Evolutionary conservation across 176 grass and related monocot genomes (phyloP), one percentile per base, ranked within the genome.

Genomic region (Microstegium vimineum): DNA sequence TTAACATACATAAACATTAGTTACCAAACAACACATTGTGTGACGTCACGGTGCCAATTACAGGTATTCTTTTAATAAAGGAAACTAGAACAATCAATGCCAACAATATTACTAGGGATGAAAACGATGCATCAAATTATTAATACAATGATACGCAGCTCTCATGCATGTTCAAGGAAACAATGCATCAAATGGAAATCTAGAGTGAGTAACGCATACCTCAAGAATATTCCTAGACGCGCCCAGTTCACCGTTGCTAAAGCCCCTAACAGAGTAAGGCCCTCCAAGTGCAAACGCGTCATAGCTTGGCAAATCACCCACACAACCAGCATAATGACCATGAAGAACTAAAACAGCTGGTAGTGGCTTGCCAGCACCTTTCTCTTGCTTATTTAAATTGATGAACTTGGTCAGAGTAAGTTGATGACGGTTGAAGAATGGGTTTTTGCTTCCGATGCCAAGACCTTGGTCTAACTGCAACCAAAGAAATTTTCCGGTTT

Each of bases 381-480:
- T 92, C 68, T 94, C 93, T 61, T 84, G 90, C 20, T 93, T 87
- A 63, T 95, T 99, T 66, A 99, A 85, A 38, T 91, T 94, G 59
- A 99, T 80, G 83, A 99, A 99, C 83, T 90, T 94, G 60, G 90
- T 99, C 34, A 89, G 20, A 7, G 87, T 93, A 80, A 99, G 89
- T 51, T 99, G 96, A 52, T 99, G 93, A 61, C 96, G 84, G 20
- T 99, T 95, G 89, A 99, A 99, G 82, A 99, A 82, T 1, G 96
- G 96, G 42, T 88, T 95, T 77, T 95, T 99, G 85, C 87, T 95
- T 63, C 96, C 96, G 18, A 99, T 95, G 35, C 96, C 96, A 77
- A 99, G 85, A 62, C 96, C 96, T 92, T 99, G 96, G 66, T 99
- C 96, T 70, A 99, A 80, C 96, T 99, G 89, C 75, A 86, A 77